These are phyloP conservation scores for Taxillus chinensis DNA, from an alignment of 164 flowering plant genomes.

Conservation along the genomic window DNA sequence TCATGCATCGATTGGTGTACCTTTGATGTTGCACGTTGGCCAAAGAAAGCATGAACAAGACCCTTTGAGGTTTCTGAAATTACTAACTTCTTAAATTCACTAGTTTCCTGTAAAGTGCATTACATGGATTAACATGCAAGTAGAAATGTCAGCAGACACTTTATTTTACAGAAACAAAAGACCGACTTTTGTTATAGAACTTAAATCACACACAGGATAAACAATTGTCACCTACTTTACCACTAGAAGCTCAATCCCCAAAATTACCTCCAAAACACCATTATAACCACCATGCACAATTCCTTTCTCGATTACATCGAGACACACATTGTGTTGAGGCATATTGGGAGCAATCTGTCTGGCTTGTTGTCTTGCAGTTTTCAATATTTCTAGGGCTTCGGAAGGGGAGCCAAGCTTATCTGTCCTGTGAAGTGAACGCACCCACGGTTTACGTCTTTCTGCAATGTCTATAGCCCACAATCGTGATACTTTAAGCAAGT, in stretches of 20 bases:
- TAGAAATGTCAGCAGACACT: not conserved
- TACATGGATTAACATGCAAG: conserved; percentile 1
- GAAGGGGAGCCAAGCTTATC: conserved; percentile 75
- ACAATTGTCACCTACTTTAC: not conserved
- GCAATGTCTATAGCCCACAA: conserved; percentile 87
- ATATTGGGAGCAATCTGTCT: conserved; percentile 59
- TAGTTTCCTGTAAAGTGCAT: conserved; percentile 45
- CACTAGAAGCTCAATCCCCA: too few species aligned
- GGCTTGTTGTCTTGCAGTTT: conserved; percentile 57
- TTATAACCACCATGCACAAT: conserved; percentile 79
- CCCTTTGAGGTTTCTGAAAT: conserved; percentile 51
- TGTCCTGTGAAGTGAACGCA: conserved; percentile 65
- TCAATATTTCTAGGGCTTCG: conserved; percentile 61
- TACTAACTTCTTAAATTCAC: conserved; percentile 49
- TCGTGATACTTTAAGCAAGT: conserved; percentile 63
- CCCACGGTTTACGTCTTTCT: conserved; percentile 74
- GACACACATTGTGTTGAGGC: conserved; percentile 90
- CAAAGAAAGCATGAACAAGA: conserved; percentile 72
- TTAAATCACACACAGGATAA: not conserved
- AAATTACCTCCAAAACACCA: conserved; percentile 70
- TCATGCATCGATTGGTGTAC: conserved; percentile 21
- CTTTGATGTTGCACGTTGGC: conserved; percentile 72
- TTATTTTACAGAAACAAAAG: not conserved
- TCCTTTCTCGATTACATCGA: conserved; percentile 88
- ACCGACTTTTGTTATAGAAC: not conserved